Evolutionary conservation across 306 rosid genomes (phyloP).

Genomic region (Inga laurina): DNA sequence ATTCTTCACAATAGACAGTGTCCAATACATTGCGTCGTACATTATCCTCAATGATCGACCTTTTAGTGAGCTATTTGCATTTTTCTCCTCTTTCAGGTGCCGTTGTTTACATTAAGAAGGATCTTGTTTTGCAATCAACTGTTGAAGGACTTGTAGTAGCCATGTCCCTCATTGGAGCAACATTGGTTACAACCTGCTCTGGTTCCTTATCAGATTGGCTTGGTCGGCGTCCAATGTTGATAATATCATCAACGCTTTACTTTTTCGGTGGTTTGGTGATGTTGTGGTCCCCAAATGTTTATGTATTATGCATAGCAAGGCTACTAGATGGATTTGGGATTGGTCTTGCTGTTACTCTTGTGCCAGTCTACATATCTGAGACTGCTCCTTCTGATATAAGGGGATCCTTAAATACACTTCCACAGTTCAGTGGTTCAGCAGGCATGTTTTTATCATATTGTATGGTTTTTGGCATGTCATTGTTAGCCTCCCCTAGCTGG

Average conservation of each 20-base stretch:
- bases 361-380: slow-evolving; percentile 61
- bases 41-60: neutral
- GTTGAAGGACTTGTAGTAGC: slow-evolving; percentile 69
- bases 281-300: slow-evolving; percentile 67
- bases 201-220: slow-evolving; percentile 56
- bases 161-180: slow-evolving; percentile 64
- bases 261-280: slow-evolving; percentile 59
- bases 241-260: slow-evolving; percentile 53
- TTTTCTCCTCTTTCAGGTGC: slow-evolving; percentile 30
- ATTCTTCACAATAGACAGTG: neutral
- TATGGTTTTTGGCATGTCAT: slow-evolving; percentile 63
- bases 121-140: slow-evolving; percentile 36
- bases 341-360: slow-evolving; percentile 68
- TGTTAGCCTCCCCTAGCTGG: slow-evolving; percentile 55
- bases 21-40: neutral
- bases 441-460: slow-evolving; percentile 67
- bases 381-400: slow-evolving; percentile 70
- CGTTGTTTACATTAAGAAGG: slow-evolving; percentile 52
- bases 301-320: slow-evolving; percentile 53
- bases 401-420: slow-evolving; percentile 64
- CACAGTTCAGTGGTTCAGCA: slow-evolving; percentile 63
- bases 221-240: slow-evolving; percentile 66
- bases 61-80: neutral
- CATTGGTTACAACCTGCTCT: slow-evolving; percentile 55
- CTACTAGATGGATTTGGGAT: slow-evolving; percentile 65